Percentiles rank a stretch among this genome's conserved stretches.
Evolutionary conservation across 1,284 basidiomycete species (phyloP).

Genomic region (Tilletia horrida): DNA sequence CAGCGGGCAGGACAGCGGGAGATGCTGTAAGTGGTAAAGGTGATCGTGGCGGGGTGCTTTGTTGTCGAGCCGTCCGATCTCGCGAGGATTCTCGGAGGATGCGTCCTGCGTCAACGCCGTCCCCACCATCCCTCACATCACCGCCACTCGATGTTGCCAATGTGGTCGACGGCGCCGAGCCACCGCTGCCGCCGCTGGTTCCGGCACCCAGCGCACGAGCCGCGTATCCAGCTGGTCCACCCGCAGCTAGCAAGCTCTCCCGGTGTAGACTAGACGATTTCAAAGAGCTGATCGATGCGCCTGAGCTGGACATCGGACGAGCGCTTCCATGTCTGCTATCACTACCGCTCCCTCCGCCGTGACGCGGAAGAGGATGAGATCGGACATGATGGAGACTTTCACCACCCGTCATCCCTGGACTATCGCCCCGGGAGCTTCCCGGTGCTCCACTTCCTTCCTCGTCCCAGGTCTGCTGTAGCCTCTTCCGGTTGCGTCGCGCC

Average conservation of each 20-base stretch:
- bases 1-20: neutral
- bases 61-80: too few relatives aligned
- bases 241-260: neutral
- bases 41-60: too few relatives aligned
- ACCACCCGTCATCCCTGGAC: neutral
- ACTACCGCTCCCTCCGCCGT: neutral
- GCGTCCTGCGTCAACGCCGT: neutral
- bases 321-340: neutral
- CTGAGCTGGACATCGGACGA: conserved; percentile 7
- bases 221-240: neutral
- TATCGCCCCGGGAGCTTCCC: neutral
- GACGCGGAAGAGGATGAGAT: neutral
- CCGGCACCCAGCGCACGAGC: too few relatives aligned
- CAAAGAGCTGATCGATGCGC: conserved; percentile 5
- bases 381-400: too few relatives aligned
- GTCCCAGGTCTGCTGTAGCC: conserved; percentile 48
- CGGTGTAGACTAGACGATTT: neutral
- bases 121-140: neutral
- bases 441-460: conserved; percentile 31
- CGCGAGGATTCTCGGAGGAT: too few relatives aligned
- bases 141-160: neutral
- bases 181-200: neutral
- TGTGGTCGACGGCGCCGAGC: neutral
- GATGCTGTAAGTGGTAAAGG: neutral
- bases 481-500: conserved; percentile 37